Base-by-base conservation (phyloP, 140 eudicot species). In the Cichorium intybus region DNA sequence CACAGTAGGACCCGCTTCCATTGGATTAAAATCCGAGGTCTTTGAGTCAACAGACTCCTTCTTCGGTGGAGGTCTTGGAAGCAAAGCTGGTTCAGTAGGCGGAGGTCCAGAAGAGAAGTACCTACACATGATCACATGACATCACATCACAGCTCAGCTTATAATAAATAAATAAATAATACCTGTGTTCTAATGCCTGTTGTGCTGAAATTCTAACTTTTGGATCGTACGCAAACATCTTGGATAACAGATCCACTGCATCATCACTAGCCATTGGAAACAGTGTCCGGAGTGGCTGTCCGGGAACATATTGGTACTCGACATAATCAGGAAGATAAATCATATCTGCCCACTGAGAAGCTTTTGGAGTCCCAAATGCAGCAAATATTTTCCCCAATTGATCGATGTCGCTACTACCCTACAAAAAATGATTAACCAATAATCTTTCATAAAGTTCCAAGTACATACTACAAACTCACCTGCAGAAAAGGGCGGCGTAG, bases 191-290 rank as follows among this genome's bases (percentile, higher is more conserved):
- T 74, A 92, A 79, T 14, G 98, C 96, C 72, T 85, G 96, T 22
- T 88, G 96, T 49, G 98, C 89, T 57, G 98, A 78, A 70, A 92
- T 85, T 73, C 98, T 83, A 60, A 89, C 77, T 73, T 92, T 92
- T 49, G 98, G 98, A 75, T 92, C 98, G 67, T 92, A 92, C 9
- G 66, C 65, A 51, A 92, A 92, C 98, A 92, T 92, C 84, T 83
- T 92, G 15, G 93, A 83, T 71, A 92, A 58, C 57, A 92, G 85
- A 81, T 92, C 98, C 75, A 92, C 69, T 15, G 87, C 83, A 77
- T 92, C 98, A 77, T 92, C 98, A 62, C 86, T 81, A 6, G 96
- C 95, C 98, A 81, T 85, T 18, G 97, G 98, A 79, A 92, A 92
- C 72, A 85, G 77, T 9, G 96, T 75, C 41, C 86, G 88, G 26